Evolutionary conservation across 1,284 basidiomycete species (phyloP).

Genomic region (Ustilago nuda): DNA sequence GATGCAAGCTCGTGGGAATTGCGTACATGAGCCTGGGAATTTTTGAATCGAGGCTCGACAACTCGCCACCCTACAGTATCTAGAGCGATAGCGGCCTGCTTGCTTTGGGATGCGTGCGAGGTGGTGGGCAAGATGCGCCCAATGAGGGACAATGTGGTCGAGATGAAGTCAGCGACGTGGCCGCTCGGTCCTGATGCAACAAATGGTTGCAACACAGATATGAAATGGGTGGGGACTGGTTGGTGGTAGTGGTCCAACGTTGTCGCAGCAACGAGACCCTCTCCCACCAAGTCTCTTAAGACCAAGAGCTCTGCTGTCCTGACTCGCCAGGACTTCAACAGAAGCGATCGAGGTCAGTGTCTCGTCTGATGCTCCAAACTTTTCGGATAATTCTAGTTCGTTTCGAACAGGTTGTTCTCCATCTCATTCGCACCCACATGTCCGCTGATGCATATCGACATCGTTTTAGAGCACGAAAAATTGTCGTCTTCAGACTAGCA

Average conservation of each 20-base stretch:
- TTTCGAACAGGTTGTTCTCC: neutral
- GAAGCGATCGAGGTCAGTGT: neutral
- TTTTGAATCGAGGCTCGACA: neutral
- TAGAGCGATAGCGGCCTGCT: neutral
- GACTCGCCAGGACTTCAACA: neutral
- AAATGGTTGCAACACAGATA: constrained; percentile 1
- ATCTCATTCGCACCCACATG: neutral
- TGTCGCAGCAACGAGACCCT: neutral
- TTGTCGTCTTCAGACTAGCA: neutral
- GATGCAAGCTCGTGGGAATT: neutral
- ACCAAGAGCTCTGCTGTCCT: neutral
- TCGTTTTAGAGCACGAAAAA: neutral
- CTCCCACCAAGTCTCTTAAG: neutral
- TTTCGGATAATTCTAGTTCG: neutral
- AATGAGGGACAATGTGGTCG: neutral
- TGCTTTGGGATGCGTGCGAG: neutral
- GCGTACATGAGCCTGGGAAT: neutral
- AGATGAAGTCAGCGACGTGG: constrained; percentile 6
- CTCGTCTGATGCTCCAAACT: neutral
- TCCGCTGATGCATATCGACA: neutral
- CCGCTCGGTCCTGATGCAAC: neutral
- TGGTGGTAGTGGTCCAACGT: neutral
- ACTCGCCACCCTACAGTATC: neutral
- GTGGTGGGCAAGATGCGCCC: constrained; percentile 6
- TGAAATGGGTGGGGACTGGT: neutral